phyloP scores from a whole-genome alignment of 257 asterid species.

The Euphrasia confusa region DNA sequence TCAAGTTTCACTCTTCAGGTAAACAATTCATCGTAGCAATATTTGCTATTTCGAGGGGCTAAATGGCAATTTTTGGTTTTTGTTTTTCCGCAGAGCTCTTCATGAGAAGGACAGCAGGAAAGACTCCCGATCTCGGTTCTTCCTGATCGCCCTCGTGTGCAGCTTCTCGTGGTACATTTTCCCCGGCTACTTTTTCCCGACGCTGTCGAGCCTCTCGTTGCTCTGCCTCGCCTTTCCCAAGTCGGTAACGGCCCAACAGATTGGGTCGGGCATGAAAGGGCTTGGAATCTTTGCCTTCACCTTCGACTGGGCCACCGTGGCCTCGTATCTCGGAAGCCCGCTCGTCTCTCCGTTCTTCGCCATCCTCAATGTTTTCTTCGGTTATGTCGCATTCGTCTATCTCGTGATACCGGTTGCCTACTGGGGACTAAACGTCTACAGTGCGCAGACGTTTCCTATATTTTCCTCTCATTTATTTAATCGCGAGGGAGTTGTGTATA shows the following conservation, averaged over 20 bases:
- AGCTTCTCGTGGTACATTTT: slow-evolving; percentile 53
- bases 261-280: slow-evolving; percentile 69
- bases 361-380: slow-evolving; percentile 43
- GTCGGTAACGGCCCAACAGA: slow-evolving; percentile 49
- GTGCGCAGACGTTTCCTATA: slow-evolving; percentile 55
- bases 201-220: slow-evolving; percentile 38
- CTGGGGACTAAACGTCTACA: slow-evolving; percentile 59
- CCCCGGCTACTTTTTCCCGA: slow-evolving; percentile 51
- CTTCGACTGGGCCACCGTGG: slow-evolving; percentile 55
- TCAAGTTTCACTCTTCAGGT: slow-evolving; percentile 69
- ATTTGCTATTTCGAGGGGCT: not conserved
- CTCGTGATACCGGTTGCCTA: slow-evolving; percentile 41
- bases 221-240: slow-evolving; percentile 47
- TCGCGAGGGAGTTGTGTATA: slow-evolving; percentile 32
- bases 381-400: slow-evolving; percentile 41
- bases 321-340: slow-evolving; percentile 55
- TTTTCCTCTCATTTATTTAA: slow-evolving; percentile 41
- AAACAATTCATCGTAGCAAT: not conserved
- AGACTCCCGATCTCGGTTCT: slow-evolving; percentile 50
- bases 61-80: not conserved
- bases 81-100: slow-evolving; percentile 46
- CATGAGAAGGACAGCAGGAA: slow-evolving; percentile 47
- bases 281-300: slow-evolving; percentile 62
- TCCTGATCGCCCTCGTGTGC: slow-evolving; percentile 45
- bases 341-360: slow-evolving; percentile 66